phyloP scores from a whole-genome alignment of 1,284 basidiomycete genomes.

The Dichomitus squalens region DNA sequence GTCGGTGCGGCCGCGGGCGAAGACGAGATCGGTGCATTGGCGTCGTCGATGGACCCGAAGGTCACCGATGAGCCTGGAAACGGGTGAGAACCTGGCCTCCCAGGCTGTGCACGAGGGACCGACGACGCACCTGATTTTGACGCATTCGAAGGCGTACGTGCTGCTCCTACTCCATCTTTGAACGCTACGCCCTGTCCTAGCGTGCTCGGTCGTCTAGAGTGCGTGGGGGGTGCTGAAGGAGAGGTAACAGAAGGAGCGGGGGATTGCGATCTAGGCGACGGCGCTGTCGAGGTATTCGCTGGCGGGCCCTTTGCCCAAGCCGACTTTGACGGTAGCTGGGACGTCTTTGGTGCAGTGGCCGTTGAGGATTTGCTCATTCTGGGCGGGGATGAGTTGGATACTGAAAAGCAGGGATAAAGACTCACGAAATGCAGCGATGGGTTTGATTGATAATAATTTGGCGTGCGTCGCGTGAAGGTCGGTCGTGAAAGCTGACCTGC shows the following conservation, averaged over 20 bases:
- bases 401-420: constrained; percentile 26
- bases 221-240: constrained; percentile 51
- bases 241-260: constrained; percentile 57
- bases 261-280: constrained; percentile 75
- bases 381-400: constrained; percentile 12
- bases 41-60: constrained; percentile 86
- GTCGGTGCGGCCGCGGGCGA: constrained; percentile 66
- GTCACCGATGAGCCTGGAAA: constrained; percentile 62
- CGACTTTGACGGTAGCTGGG: constrained; percentile 72
- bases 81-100: constrained; percentile 14
- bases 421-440: constrained; percentile 56
- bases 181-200: constrained; percentile 69
- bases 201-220: constrained; percentile 72
- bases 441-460: constrained; percentile 46
- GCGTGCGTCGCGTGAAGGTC: constrained; percentile 63
- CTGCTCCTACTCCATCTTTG: constrained; percentile 66
- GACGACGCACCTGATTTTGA: constrained; percentile 60
- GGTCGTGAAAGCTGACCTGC: constrained; percentile 87
- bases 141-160: constrained; percentile 37
- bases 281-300: constrained; percentile 52
- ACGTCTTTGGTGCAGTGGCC: constrained; percentile 69
- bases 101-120: not conserved
- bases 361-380: constrained; percentile 89
- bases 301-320: constrained; percentile 86
- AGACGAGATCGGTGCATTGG: constrained; percentile 65